Percentiles rank a stretch among this genome's conserved stretches.
These are phyloP conservation scores for Puccinia coronata DNA, from an alignment of 1,284 basidiomycete genomes.

Conservation along the genomic window DNA sequence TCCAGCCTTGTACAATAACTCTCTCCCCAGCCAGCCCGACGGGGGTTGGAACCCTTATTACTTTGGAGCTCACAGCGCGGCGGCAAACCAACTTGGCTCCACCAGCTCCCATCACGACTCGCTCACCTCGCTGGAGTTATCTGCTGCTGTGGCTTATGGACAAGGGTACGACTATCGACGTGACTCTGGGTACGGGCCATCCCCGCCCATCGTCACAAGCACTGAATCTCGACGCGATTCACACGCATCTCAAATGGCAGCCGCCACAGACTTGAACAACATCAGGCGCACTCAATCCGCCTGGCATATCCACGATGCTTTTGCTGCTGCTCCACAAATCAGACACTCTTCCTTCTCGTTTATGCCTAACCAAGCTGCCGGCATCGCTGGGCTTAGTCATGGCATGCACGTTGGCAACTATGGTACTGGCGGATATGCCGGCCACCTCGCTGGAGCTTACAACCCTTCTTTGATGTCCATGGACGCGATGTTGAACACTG, in stretches of 20 bases:
- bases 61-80: conserved; percentile 15
- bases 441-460: conserved; percentile 6
- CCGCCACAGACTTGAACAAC: conserved; percentile 29
- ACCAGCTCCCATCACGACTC: conserved; percentile 21
- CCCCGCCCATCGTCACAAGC: conserved; percentile 34
- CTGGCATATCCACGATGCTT: conserved; percentile 49
- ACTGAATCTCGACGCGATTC: conserved; percentile 39
- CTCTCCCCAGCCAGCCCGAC: conserved; percentile 3
- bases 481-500: conserved; percentile 29
- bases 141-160: conserved; percentile 37
- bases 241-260: conserved; percentile 25
- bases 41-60: conserved; percentile 49
- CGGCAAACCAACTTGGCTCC: conserved; percentile 4
- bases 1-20: conserved; percentile 37
- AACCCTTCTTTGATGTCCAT: conserved; percentile 45
- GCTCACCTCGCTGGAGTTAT: conserved; percentile 32
- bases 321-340: conserved; percentile 32
- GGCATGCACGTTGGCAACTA: conserved; percentile 16
- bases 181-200: conserved; percentile 46
- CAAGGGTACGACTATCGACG: conserved; percentile 49
- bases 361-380: conserved; percentile 10
- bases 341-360: conserved; percentile 46
- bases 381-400: background rate
- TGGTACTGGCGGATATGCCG: conserved; percentile 12
- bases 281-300: conserved; percentile 47